Evolutionary conservation across 345 rosid genomes (phyloP), one percentile per base, ranked within the genome.

Genomic region (Diplotaxis tenuifolia): DNA sequence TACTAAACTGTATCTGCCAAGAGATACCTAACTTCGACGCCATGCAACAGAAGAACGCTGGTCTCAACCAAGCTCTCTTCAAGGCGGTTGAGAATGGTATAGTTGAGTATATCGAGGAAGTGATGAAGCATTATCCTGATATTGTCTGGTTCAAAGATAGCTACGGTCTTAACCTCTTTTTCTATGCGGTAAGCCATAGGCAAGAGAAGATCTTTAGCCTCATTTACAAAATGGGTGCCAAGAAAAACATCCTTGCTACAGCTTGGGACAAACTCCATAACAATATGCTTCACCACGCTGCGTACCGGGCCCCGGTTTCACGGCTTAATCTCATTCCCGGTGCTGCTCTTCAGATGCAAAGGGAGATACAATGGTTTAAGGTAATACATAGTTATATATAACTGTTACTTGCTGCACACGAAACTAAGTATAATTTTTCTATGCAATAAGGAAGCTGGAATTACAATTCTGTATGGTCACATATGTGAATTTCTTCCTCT

Each of bases 321-420:
- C 83, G 81, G 63, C 89, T 90, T 15, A 88, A 86, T 58, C 86
- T 81, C 2, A 86, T 88, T 57, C 76, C 88, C 0, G 93, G 96
- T 32, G 93, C 96, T 14, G 91, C 90, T 68, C 76, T 90, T 32
- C 96, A 90, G 40, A 88, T 90, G 96, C 96, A 90, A 32, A 78
- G 96, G 68, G 96, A 90, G 61, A 68, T 88, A 3, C 96, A 88
- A 60, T 88, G 96, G 96, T 90, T 79, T 28, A 89, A 87, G 92
- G 96, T 90, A 15, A 59, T 47, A 7, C 42, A 62, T 61, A 36
- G 28, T 54, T 34, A 67, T 57, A 45, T 31, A 68, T 27, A 28
- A 16, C 6, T 52, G 28, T 65, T 76, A 19, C 76, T 77, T 77
- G 68, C 27, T 47, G 1, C 9, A 9, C 72, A 76, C 6, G 68